Evolutionary conservation across 192 early-diverging fungal genomes (phyloP), one percentile per base, ranked within the genome.

Genomic region (Backusella morwellensis): DNA sequence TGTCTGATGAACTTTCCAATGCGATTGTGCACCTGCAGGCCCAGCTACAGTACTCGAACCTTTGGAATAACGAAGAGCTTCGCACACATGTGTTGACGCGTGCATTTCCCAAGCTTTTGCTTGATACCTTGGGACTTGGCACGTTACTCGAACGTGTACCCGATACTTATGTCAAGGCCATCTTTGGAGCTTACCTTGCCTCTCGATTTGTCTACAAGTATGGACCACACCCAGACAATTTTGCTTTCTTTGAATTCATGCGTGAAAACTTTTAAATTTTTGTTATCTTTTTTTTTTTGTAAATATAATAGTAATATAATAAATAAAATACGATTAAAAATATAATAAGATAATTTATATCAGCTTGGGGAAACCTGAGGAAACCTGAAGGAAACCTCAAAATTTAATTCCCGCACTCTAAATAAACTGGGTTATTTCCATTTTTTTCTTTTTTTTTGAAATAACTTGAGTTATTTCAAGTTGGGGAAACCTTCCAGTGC

Each of bases 201-300:
- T 95, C 93, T 70, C 90, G 92, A 76, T 99, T 99, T 86, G 94
- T 99, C 35, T 99, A 98, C 89, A 92, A 93, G 84, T 98, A 97
- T 76, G 97, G 97, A 29, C 92, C 93, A 36, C 87, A 93, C 70
- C 97, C 97, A 67, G 90, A 91, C 72, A 96, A 98, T 86, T 98
- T 99, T 88, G 94, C 96, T 70, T 99, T 99, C 90, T 99, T 99
- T 85, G 93, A 97, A 90, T 99, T 92, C 83, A 95, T 99, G 94
- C 77, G 77, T 69, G 77, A 71, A 52, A 78, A 74, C 66, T 78
- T 42, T 40, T 78, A 76, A 71, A 71, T 34, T 50, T 6, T 47
- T 14, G 34, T 17, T 59, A 4, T 59, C 21, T 56, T 7, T 6
- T 23, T 56, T 7, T 6, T 23, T 56, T 56, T 59, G 54, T 59